Conservation (phyloP, 1,284 basidiomycete genomes). For the Trichosporon sp. region DNA sequence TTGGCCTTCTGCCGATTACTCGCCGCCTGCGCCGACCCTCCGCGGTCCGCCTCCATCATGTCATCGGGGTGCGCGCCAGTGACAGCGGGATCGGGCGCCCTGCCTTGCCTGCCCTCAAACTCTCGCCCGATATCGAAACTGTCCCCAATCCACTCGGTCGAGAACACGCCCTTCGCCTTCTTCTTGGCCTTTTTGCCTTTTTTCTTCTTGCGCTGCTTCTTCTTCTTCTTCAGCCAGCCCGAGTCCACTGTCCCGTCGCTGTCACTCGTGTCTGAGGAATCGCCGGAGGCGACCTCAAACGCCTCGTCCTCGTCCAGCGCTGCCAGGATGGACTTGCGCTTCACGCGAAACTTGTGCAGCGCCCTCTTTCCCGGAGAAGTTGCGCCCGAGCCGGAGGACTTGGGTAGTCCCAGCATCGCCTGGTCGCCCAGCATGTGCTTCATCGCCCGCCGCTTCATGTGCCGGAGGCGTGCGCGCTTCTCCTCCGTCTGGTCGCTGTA, state of each 20-base stretch:
- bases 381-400: constrained; percentile 11
- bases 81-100: background rate
- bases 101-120: constrained; percentile 31
- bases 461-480: constrained; percentile 31
- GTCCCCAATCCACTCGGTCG: constrained; percentile 48
- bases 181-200: constrained; percentile 30
- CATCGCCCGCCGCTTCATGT: constrained; percentile 29
- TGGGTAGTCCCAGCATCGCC: constrained; percentile 18
- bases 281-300: background rate
- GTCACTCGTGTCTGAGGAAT: constrained; percentile 8
- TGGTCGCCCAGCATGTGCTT: constrained; percentile 13
- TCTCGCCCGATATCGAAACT: constrained; percentile 54
- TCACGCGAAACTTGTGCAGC: constrained; percentile 33
- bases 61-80: background rate
- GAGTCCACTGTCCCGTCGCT: constrained; percentile 7
- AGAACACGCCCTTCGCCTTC: background rate
- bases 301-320: constrained; percentile 8
- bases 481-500: constrained; percentile 37
- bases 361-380: constrained; percentile 19
- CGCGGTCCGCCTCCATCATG: background rate
- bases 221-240: constrained; percentile 13
- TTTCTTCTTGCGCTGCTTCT: constrained; percentile 28
- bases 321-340: constrained; percentile 10
- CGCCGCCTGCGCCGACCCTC: background rate
- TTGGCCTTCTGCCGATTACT: background rate